Percentiles rank a stretch among this genome's conserved stretches.
Conservation (phyloP, 345 rosid genomes). For the Streptanthus diversifolius region DNA sequence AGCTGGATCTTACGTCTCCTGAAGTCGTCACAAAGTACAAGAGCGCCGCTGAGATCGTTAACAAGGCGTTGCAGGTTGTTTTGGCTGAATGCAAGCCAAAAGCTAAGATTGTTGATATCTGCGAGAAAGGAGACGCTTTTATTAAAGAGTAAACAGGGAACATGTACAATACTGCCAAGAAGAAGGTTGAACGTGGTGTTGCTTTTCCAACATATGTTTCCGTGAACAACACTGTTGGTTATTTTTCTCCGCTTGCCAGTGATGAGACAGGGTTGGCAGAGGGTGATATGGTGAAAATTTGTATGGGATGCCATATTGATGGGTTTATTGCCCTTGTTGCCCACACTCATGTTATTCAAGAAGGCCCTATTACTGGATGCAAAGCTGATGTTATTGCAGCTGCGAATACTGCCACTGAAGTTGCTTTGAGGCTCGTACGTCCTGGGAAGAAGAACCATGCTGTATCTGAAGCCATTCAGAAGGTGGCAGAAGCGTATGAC, state of each 20-base stretch:
- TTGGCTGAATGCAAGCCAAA: conserved; percentile 75
- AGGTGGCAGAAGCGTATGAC: conserved; percentile 92
- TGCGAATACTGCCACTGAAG: conserved; percentile 93
- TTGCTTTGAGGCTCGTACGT: conserved; percentile 93
- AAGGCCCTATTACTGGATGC: conserved; percentile 63
- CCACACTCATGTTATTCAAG: conserved; percentile 80
- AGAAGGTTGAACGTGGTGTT: conserved; percentile 86
- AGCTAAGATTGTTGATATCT: conserved; percentile 81
- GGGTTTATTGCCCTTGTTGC: conserved; percentile 97
- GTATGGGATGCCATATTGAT: conserved; percentile 95
- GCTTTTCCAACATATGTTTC: conserved; percentile 96
- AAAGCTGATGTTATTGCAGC: conserved; percentile 94
- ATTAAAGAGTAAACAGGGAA: conserved; percentile 89
- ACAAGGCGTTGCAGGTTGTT: conserved; percentile 85
- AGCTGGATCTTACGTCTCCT: conserved; percentile 86
- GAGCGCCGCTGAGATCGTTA: conserved; percentile 89
- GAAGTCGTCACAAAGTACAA: conserved; percentile 97
- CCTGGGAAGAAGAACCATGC: conserved; percentile 98
- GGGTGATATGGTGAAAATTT: conserved; percentile 84
- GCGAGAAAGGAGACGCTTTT: conserved; percentile 83
- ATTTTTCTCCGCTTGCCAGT: conserved; percentile 85
- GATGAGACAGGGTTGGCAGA: conserved; percentile 75
- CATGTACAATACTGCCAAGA: conserved; percentile 93
- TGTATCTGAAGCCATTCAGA: conserved; percentile 95
- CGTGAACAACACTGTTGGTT: conserved; percentile 80